A percentile compares a stretch with the other conserved stretches of the same genome.
phyloP scores from a whole-genome alignment of 2,329 filamentous ascomycete species.

The Gnomoniopsis sp. region DNA sequence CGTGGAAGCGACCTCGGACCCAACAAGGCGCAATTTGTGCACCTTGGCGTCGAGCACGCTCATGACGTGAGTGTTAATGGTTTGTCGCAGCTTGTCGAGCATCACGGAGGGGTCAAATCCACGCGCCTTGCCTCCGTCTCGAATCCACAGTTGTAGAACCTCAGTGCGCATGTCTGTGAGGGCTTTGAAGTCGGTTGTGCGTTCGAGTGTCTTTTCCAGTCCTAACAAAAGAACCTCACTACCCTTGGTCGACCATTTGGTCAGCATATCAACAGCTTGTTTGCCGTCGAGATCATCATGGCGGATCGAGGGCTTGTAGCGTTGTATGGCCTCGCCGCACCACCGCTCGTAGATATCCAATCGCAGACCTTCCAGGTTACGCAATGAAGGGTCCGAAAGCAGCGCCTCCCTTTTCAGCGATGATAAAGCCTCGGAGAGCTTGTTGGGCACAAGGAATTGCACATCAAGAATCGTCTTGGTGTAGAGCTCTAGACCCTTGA shows the following conservation, averaged over 20 bases:
- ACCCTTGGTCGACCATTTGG: conserved; percentile 60
- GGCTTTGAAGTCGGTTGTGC: conserved; percentile 62
- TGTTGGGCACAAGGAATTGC: conserved; percentile 69
- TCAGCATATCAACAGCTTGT: conserved; percentile 58
- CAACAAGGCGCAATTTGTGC: conserved; percentile 61
- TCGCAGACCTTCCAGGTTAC: conserved; percentile 64
- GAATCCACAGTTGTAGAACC: conserved; percentile 73
- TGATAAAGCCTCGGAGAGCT: conserved; percentile 65
- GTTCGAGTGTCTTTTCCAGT: conserved; percentile 55
- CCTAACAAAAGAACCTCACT: conserved; percentile 59
- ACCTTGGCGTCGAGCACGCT: conserved; percentile 62
- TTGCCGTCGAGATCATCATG: conserved; percentile 69
- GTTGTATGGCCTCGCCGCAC: conserved; percentile 78
- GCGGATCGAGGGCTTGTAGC: conserved; percentile 83
- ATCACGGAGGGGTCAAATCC: conserved; percentile 67
- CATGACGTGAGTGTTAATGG: conserved; percentile 66
- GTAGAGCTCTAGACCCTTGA: conserved; percentile 68
- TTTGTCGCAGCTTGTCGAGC: conserved; percentile 63
- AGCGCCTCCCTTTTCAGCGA: conserved; percentile 68
- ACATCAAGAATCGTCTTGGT: conserved; percentile 74
- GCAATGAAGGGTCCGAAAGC: conserved; percentile 67
- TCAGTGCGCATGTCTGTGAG: conserved; percentile 68
- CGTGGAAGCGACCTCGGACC: conserved; percentile 59
- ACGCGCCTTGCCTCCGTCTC: conserved; percentile 59
- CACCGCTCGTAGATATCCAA: conserved; percentile 76